Evolutionary conservation across 768 basidiomycete genomes (phyloP).

Genomic region (Lentinus brumalis): DNA sequence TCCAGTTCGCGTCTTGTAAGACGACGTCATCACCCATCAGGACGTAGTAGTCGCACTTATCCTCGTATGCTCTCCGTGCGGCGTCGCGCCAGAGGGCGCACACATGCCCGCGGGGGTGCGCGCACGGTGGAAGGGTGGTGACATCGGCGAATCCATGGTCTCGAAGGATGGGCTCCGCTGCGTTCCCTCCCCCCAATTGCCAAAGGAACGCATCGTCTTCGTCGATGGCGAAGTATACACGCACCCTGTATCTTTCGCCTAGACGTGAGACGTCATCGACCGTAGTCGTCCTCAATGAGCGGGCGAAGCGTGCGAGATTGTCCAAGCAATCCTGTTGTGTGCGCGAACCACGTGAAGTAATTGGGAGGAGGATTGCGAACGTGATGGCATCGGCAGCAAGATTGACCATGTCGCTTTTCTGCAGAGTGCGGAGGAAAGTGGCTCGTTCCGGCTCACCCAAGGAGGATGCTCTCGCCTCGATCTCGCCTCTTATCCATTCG

Average conservation of each 20-base stretch:
- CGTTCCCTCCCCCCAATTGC: constrained; percentile 24
- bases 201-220: constrained; percentile 47
- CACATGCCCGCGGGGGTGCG: constrained; percentile 47
- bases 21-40: constrained; percentile 59
- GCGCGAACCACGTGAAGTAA: constrained; percentile 50
- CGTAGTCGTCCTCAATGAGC: constrained; percentile 48
- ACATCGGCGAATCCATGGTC: constrained; percentile 42
- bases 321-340: constrained; percentile 41
- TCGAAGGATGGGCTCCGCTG: constrained; percentile 40
- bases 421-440: constrained; percentile 27
- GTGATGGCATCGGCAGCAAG: constrained; percentile 37
- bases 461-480: constrained; percentile 26
- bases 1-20: constrained; percentile 56
- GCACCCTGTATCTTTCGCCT: constrained; percentile 38
- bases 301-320: constrained; percentile 44
- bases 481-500: constrained; percentile 48
- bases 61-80: constrained; percentile 49
- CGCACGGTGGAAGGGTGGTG: constrained; percentile 34
- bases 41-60: constrained; percentile 50
- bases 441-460: constrained; percentile 14
- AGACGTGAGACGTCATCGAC: constrained; percentile 40
- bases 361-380: constrained; percentile 58
- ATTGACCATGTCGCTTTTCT: constrained; percentile 41
- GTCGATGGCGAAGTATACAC: constrained; percentile 57
- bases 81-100: constrained; percentile 57